Conservation (phyloP, 2,329 filamentous ascomycete species). For the Neophaeococcomyces mojaviensis region DNA sequence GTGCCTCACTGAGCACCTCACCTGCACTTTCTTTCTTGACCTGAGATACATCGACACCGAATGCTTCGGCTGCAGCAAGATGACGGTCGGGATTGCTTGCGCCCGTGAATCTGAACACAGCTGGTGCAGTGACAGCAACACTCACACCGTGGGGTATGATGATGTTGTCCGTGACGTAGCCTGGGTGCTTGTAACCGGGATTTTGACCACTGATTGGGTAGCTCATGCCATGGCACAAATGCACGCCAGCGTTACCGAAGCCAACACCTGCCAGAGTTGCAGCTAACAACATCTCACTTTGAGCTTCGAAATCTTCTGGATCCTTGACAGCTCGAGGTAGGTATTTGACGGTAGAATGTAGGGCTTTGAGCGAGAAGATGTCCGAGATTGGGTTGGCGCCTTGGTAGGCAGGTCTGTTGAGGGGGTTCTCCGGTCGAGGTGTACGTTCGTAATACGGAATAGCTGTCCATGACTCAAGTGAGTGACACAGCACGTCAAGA, state of each 20-base stretch:
- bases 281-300: constrained; percentile 90
- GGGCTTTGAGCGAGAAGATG: constrained; percentile 84
- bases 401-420: constrained; percentile 88
- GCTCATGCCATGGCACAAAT: constrained; percentile 85
- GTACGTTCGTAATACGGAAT: constrained; percentile 85
- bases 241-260: constrained; percentile 95
- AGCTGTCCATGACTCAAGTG: constrained; percentile 93
- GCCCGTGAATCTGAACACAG: constrained; percentile 88
- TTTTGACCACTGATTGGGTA: constrained; percentile 97
- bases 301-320: constrained; percentile 85
- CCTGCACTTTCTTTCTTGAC: constrained; percentile 87
- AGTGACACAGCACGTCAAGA: constrained; percentile 90
- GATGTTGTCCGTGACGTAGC: constrained; percentile 68
- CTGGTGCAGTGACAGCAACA: constrained; percentile 85
- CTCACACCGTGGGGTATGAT: constrained; percentile 96
- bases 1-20: constrained; percentile 74
- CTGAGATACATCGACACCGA: constrained; percentile 80
- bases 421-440: constrained; percentile 79
- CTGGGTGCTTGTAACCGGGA: constrained; percentile 76
- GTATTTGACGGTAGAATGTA: constrained; percentile 80
- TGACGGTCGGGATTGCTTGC: constrained; percentile 89
- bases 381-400: constrained; percentile 96
- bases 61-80: constrained; percentile 77
- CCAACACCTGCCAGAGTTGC: constrained; percentile 91
- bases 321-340: constrained; percentile 79